phyloP scores from a whole-genome alignment of 73 alveolate species.

The Paramecium sonneborni region DNA sequence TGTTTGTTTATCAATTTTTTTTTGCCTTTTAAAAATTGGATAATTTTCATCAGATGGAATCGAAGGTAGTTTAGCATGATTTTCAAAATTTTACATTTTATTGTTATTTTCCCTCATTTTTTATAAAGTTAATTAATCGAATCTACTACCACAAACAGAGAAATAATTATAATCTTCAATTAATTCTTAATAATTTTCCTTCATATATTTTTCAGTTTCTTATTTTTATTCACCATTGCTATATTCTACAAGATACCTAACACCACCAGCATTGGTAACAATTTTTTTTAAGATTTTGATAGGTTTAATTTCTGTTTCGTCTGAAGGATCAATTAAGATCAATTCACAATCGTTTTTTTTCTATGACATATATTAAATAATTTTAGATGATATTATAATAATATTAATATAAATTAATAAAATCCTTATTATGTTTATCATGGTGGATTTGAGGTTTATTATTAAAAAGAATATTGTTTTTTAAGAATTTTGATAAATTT shows the following conservation, averaged over 20 bases:
- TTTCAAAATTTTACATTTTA: background rate
- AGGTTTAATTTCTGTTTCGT: background rate
- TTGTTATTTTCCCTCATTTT: background rate
- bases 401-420: background rate
- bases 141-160: conserved; percentile 21
- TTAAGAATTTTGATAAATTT: too few species aligned
- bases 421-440: background rate
- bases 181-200: conserved; percentile 9
- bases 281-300: background rate
- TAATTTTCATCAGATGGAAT: background rate
- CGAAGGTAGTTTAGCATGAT: background rate
- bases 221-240: background rate
- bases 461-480: too few species aligned
- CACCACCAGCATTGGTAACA: background rate
- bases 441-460: background rate
- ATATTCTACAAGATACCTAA: conserved; percentile 19
- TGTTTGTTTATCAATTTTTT: background rate
- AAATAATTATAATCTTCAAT: background rate
- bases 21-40: conserved; percentile 34
- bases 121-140: background rate
- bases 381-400: background rate
- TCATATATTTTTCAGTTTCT: conserved; percentile 39
- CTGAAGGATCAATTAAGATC: background rate
- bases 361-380: background rate
- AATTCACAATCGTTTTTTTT: conserved; percentile 13